These are phyloP conservation scores for Scheffersomyces lignosus DNA, from an alignment of 805 yeast genomes.

Conservation along the genomic window DNA sequence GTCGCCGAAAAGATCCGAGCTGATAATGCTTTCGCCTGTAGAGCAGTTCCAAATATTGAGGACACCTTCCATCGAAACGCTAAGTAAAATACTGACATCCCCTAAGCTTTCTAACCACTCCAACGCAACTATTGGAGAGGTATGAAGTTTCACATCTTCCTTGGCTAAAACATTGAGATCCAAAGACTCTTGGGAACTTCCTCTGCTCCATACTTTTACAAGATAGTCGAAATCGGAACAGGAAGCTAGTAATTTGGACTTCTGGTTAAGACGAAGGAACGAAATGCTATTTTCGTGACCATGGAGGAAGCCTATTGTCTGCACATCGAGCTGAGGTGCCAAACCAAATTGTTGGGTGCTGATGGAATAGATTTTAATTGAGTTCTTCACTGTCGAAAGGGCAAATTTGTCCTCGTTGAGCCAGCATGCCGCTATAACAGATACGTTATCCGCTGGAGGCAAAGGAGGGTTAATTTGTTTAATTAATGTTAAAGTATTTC, in stretches of 20 bases:
- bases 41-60: slow-evolving; percentile 65
- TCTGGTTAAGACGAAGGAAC: slow-evolving; percentile 51
- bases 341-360: slow-evolving; percentile 8
- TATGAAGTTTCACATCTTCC: slow-evolving; percentile 35
- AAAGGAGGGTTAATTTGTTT: slow-evolving; percentile 23
- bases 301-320: slow-evolving; percentile 31
- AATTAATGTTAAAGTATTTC: slow-evolving; percentile 37
- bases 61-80: slow-evolving; percentile 71
- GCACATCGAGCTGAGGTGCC: slow-evolving; percentile 13
- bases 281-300: slow-evolving; percentile 71
- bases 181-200: slow-evolving; percentile 50
- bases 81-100: slow-evolving; percentile 29
- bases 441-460: slow-evolving; percentile 4
- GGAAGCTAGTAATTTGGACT: slow-evolving; percentile 59
- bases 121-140: slow-evolving; percentile 55
- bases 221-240: slow-evolving; percentile 71
- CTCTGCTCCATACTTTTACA: slow-evolving; percentile 75
- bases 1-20: slow-evolving; percentile 30
- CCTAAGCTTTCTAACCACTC: slow-evolving; percentile 50
- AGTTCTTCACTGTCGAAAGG: slow-evolving; percentile 58
- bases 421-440: slow-evolving; percentile 65
- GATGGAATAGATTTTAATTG: slow-evolving; percentile 55
- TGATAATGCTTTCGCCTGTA: slow-evolving; percentile 38
- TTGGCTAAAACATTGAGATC: slow-evolving; percentile 23
- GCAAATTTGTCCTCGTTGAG: slow-evolving; percentile 67